Evolutionary conservation across 2,329 filamentous ascomycete genomes (phyloP).

Genomic region (Claviceps africana): DNA sequence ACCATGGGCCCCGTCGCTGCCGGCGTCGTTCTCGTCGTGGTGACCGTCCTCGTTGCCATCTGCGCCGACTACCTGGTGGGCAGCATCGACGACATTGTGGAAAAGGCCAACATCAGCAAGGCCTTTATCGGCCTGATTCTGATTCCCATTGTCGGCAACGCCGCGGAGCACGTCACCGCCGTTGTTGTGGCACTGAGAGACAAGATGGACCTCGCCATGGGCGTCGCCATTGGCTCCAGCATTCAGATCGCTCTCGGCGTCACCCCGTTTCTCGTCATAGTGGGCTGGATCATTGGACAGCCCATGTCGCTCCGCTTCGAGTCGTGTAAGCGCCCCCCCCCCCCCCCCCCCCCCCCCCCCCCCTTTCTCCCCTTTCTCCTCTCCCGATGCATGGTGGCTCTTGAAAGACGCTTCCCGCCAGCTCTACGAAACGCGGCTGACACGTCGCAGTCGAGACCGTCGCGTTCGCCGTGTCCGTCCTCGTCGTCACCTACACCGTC

Average conservation of each 20-base stretch:
- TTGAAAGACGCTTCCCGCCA: too few relatives aligned
- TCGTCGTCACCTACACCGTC: slow-evolving; percentile 64
- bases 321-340: slow-evolving; percentile 33
- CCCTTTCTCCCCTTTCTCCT: too few relatives aligned
- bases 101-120: slow-evolving; percentile 57
- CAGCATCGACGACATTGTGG: slow-evolving; percentile 60
- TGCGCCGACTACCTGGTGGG: slow-evolving; percentile 68
- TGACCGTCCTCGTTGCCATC: slow-evolving; percentile 56
- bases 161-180: slow-evolving; percentile 69
- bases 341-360: too few relatives aligned
- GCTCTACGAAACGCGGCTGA: too few relatives aligned
- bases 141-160: slow-evolving; percentile 68
- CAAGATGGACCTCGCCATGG: slow-evolving; percentile 62
- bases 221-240: slow-evolving; percentile 68
- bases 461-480: slow-evolving; percentile 59
- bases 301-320: slow-evolving; percentile 72
- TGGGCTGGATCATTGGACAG: slow-evolving; percentile 62
- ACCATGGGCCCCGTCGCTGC: slow-evolving; percentile 51
- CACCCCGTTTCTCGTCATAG: slow-evolving; percentile 64
- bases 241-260: slow-evolving; percentile 74
- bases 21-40: slow-evolving; percentile 49
- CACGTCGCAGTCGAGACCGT: slow-evolving; percentile 50
- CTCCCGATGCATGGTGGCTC: too few relatives aligned
- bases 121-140: slow-evolving; percentile 70
- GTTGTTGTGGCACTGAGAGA: slow-evolving; percentile 66